Evolutionary conservation across 73 alveolate genomes (phyloP).

Genomic region (Tetrahymena malaccensis): DNA sequence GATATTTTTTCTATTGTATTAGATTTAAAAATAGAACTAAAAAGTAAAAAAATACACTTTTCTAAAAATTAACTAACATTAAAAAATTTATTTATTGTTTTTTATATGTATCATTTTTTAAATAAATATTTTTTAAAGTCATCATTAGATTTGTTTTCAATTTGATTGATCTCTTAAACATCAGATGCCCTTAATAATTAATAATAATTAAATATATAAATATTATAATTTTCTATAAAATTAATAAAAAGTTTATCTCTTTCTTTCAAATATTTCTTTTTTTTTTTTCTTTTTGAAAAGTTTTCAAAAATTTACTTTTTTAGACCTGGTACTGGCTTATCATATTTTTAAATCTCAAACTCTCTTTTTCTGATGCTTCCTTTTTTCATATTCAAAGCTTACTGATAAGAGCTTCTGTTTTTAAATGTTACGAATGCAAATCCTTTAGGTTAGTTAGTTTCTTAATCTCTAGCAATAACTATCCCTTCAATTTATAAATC

Average conservation of each 20-base stretch:
- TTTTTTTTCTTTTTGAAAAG: neutral
- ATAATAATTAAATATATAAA: neutral
- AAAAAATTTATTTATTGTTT: neutral
- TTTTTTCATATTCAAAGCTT: constrained; percentile 53
- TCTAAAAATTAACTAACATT: too few species aligned
- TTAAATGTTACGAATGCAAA: constrained; percentile 70
- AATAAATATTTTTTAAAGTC: neutral
- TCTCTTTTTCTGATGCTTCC: constrained; percentile 57
- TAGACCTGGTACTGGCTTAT: neutral
- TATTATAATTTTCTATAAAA: too few species aligned
- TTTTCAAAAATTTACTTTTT: neutral
- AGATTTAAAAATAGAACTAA: too few species aligned
- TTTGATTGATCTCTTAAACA: neutral
- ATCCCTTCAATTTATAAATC: constrained; percentile 9
- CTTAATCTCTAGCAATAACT: constrained; percentile 51
- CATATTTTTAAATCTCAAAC: constrained; percentile 19
- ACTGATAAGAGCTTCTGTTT: constrained; percentile 44
- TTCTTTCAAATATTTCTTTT: too few species aligned
- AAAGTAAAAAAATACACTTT: too few species aligned
- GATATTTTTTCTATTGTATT: too few species aligned
- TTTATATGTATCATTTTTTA: neutral
- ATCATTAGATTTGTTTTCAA: neutral
- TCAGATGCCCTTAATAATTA: neutral
- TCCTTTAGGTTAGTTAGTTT: constrained; percentile 68
- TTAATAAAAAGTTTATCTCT: too few species aligned